Conservation (phyloP, 73 alveolate species). For the Paramecium primaurelia region DNA sequence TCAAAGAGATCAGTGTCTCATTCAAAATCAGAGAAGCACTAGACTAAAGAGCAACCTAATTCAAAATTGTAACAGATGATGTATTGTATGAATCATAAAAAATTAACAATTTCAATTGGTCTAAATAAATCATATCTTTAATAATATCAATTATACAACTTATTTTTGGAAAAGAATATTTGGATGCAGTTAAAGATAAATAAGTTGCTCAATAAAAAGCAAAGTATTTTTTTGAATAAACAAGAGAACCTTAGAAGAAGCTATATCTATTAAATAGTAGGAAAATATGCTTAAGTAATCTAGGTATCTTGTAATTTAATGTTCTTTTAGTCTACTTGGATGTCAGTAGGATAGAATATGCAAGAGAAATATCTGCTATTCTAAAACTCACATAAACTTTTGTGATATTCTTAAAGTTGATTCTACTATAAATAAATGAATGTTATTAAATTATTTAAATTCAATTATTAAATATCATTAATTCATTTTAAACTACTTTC, state of each 20-base stretch:
- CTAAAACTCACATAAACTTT: slow-evolving; percentile 80
- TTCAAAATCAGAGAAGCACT: slow-evolving; percentile 74
- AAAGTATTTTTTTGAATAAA: slow-evolving; percentile 86
- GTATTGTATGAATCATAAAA: too few species aligned
- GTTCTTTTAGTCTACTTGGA: slow-evolving; percentile 76
- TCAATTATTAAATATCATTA: slow-evolving; percentile 5
- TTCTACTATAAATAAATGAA: slow-evolving; percentile 5
- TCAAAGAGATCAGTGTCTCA: slow-evolving; percentile 88
- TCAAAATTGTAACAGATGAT: slow-evolving; percentile 87
- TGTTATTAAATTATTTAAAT: neutral
- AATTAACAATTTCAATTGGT: too few species aligned
- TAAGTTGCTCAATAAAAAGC: slow-evolving; percentile 97
- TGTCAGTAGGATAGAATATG: slow-evolving; percentile 85
- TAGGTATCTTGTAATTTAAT: slow-evolving; percentile 39
- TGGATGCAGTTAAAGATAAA: slow-evolving; percentile 90
- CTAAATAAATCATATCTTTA: too few species aligned
- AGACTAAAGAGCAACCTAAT: slow-evolving; percentile 81
- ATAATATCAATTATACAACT: slow-evolving; percentile 90
- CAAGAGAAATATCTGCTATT: slow-evolving; percentile 81
- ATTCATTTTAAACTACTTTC: neutral
- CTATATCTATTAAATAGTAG: slow-evolving; percentile 79
- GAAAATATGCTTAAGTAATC: slow-evolving; percentile 69
- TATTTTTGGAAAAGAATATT: slow-evolving; percentile 63
- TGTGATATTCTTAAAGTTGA: slow-evolving; percentile 73
- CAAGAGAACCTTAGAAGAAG: slow-evolving; percentile 92